phyloP scores from a whole-genome alignment of 345 rosid species.

The Corymbia maculata region DNA sequence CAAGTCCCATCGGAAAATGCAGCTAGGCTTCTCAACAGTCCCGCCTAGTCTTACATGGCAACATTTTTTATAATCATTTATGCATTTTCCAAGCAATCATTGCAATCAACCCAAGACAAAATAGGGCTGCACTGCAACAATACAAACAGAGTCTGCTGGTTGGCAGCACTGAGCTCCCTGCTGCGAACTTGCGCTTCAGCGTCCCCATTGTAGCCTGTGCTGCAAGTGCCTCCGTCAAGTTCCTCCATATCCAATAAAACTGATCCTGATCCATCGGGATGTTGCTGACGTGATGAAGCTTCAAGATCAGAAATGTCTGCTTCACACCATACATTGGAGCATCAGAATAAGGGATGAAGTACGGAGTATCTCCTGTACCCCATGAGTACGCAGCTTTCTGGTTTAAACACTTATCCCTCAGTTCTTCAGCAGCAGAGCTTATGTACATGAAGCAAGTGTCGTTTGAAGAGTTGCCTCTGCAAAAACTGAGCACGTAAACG shows the following conservation, averaged over 20 bases:
- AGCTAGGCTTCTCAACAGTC: not conserved
- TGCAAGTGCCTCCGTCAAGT: not conserved
- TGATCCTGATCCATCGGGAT: not conserved
- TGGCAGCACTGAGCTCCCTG: not conserved
- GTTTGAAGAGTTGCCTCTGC: not conserved
- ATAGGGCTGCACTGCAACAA: not conserved
- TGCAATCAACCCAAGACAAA: not conserved
- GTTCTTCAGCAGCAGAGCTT: not conserved
- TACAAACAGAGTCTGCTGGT: not conserved
- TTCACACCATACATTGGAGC: not conserved
- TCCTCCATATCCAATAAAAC: not conserved
- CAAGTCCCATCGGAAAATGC: not conserved
- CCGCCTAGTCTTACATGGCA: not conserved
- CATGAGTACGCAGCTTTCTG: not conserved
- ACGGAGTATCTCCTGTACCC: not conserved
- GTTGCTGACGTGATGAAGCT: fast-evolving
- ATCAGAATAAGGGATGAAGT: not conserved
- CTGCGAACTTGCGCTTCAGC: not conserved
- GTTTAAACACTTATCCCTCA: not conserved
- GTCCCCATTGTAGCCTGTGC: not conserved
- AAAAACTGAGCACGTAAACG: not conserved
- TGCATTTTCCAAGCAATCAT: not conserved
- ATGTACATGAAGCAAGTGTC: not conserved
- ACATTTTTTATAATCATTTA: not conserved
- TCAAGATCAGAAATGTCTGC: not conserved